phyloP scores from a whole-genome alignment of 257 asterid genomes.

The Rauvolfia tetraphylla region DNA sequence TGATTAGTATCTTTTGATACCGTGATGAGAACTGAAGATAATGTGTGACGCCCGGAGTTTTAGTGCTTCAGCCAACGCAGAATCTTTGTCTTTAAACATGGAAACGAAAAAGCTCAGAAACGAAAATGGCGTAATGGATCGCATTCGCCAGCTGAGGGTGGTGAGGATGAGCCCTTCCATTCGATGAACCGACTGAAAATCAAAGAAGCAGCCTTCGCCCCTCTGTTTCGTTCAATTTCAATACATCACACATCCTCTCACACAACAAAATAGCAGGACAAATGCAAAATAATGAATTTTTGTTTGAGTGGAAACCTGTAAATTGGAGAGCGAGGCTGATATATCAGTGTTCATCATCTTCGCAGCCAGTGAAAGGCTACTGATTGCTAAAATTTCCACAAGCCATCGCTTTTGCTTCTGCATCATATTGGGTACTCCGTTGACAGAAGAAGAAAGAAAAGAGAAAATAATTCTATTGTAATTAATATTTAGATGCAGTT shows the following conservation, averaged over 20 bases:
- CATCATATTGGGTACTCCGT: slow-evolving; percentile 9
- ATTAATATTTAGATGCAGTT: too few species aligned
- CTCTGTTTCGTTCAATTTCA: slow-evolving; percentile 33
- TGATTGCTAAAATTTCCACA: slow-evolving; percentile 42
- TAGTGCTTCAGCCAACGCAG: slow-evolving; percentile 31
- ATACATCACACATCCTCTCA: neutral
- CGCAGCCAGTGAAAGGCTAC: slow-evolving; percentile 57
- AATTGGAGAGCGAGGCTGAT: slow-evolving; percentile 27
- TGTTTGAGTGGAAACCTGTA: slow-evolving; percentile 30
- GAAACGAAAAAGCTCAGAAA: slow-evolving; percentile 45
- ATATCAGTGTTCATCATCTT: slow-evolving; percentile 47
- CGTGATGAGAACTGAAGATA: slow-evolving; percentile 41
- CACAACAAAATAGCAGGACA: neutral
- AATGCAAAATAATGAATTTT: neutral
- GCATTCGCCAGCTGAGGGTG: slow-evolving; percentile 53
- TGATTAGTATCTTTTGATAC: slow-evolving; percentile 20
- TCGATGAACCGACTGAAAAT: slow-evolving; percentile 34
- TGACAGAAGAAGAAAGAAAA: neutral
- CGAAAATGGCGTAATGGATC: slow-evolving; percentile 62
- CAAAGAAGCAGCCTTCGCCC: slow-evolving; percentile 36
- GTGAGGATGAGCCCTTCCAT: slow-evolving; percentile 52
- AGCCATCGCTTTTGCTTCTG: slow-evolving; percentile 54
- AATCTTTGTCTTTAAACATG: slow-evolving; percentile 26
- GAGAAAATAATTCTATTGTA: too few species aligned
- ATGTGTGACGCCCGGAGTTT: slow-evolving; percentile 36